These are phyloP conservation scores for Alternaria sp. DNA, from an alignment of 2,329 filamentous ascomycete genomes.

Conservation along the genomic window DNA sequence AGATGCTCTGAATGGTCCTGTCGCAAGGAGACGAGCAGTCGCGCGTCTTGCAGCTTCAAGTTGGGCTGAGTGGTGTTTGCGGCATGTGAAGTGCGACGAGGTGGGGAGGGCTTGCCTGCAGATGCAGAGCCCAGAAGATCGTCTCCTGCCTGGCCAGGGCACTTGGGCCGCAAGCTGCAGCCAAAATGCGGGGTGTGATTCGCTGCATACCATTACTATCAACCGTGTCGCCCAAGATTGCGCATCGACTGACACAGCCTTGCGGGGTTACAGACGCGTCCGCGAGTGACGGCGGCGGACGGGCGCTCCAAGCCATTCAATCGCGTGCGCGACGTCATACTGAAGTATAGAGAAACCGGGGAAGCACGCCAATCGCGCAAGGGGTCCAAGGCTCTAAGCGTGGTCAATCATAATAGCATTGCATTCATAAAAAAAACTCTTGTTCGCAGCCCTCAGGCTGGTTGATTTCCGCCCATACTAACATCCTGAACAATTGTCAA, in stretches of 20 bases:
- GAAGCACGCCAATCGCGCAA: slow-evolving; percentile 22
- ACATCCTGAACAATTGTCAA: slow-evolving; percentile 5
- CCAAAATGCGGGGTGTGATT: slow-evolving; percentile 24
- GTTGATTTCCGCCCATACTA: background rate
- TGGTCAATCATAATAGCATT: slow-evolving; percentile 2
- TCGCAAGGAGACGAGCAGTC: background rate
- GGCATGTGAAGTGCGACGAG: slow-evolving; percentile 15
- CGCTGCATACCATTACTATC: slow-evolving; percentile 22
- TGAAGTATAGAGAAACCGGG: slow-evolving; percentile 7
- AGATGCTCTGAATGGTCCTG: background rate
- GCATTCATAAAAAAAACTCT: background rate
- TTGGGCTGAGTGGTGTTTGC: background rate
- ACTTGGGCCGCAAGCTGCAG: slow-evolving; percentile 25
- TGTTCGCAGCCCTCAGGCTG: background rate
- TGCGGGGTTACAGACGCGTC: slow-evolving; percentile 10
- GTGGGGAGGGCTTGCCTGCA: slow-evolving; percentile 25
- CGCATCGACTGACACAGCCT: slow-evolving; percentile 14
- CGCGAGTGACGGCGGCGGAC: background rate
- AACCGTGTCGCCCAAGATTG: slow-evolving; percentile 13
- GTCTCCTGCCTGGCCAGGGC: slow-evolving; percentile 16
- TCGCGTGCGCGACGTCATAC: slow-evolving; percentile 23
- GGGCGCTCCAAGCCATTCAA: slow-evolving; percentile 17
- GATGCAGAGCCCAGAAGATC: slow-evolving; percentile 1
- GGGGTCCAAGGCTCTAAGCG: background rate
- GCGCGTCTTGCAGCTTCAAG: background rate